Conservation (phyloP, 495 filamentous ascomycete species). For the Delitschia confertaspora region DNA sequence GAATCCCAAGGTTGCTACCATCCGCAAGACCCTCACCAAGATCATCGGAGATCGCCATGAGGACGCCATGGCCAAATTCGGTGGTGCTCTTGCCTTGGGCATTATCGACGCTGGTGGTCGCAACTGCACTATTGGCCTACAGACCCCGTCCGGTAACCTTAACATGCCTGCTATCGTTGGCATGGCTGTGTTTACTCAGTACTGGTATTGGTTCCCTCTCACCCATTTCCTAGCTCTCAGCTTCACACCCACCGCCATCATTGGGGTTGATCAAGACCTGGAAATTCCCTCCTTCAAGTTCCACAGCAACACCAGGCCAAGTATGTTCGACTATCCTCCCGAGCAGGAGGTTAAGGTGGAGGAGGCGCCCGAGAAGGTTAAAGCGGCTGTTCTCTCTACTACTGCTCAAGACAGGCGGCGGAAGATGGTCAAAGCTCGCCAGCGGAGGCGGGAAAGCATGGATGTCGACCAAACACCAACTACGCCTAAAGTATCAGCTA, state of each 20-base stretch:
- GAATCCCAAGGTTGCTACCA: conserved; percentile 59
- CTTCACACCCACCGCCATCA: conserved; percentile 89
- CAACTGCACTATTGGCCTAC: conserved; percentile 95
- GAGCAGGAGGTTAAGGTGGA: conserved; percentile 90
- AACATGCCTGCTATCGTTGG: conserved; percentile 97
- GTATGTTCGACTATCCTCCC: conserved; percentile 94
- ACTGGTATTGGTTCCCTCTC: conserved; percentile 99
- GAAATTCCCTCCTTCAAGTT: conserved; percentile 95
- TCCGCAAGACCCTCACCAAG: conserved; percentile 57
- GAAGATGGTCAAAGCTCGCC: conserved; percentile 50
- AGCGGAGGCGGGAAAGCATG: conserved; percentile 40
- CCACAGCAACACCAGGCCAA: conserved; percentile 86
- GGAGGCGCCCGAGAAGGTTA: conserved; percentile 87
- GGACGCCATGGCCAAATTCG: conserved; percentile 99
- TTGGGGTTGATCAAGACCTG: conserved; percentile 85
- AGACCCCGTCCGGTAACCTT: conserved; percentile 94
- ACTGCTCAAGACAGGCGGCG: conserved; percentile 94
- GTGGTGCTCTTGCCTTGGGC: conserved; percentile 83
- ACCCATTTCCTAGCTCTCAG: conserved; percentile 94
- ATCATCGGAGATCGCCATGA: conserved; percentile 92
- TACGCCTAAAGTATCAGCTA: conserved; percentile 47
- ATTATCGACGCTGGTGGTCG: conserved; percentile 98
- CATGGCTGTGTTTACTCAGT: conserved; percentile 96
- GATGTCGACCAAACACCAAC: conserved; percentile 65
- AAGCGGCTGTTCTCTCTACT: conserved; percentile 91